Percentiles rank a stretch among this genome's conserved stretches.
These are phyloP conservation scores for Talaromyces sp. DNA, from an alignment of 2,329 filamentous ascomycete species.

Conservation along the genomic window DNA sequence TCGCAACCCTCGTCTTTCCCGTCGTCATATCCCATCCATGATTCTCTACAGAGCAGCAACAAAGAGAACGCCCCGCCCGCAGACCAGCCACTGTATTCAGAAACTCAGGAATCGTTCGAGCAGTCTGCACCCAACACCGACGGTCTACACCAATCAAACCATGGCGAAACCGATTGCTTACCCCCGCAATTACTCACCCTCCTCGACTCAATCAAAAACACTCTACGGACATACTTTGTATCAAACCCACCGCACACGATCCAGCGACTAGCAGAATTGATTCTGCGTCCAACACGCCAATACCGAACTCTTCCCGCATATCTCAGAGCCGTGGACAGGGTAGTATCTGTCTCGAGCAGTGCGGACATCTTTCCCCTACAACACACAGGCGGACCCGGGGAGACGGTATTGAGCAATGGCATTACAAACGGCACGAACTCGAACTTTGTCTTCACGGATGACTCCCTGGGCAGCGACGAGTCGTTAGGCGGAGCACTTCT, in stretches of 20 bases:
- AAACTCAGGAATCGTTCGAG: conserved; percentile 32
- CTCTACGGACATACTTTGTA: conserved; percentile 63
- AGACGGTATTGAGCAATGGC: conserved; percentile 50
- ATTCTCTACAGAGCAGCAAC: conserved; percentile 28
- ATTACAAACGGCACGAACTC: conserved; percentile 32
- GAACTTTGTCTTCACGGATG: conserved; percentile 30
- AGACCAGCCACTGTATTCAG: conserved; percentile 24
- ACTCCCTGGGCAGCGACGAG: conserved; percentile 71
- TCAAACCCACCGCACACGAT: conserved; percentile 82
- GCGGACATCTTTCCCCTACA: conserved; percentile 75
- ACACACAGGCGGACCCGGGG: conserved; percentile 13
- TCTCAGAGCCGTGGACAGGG: conserved; percentile 82
- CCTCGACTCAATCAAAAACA: conserved; percentile 53
- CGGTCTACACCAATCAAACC: conserved; percentile 36
- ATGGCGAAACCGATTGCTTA: conserved; percentile 44
- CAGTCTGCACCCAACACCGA: conserved; percentile 32
- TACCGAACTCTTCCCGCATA: conserved; percentile 80
- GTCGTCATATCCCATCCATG: conserved; percentile 21
- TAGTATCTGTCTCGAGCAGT: conserved; percentile 82
- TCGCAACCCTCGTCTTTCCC: conserved; percentile 20
- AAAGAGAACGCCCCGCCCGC: conserved; percentile 31
- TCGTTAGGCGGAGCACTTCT: conserved; percentile 82
- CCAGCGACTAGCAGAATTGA: conserved; percentile 83
- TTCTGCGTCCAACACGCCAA: conserved; percentile 69
- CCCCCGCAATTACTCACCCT: conserved; percentile 61